Base-by-base conservation (phyloP, 495 filamentous ascomycete species). In the Hypoxylon crocopeplum region DNA sequence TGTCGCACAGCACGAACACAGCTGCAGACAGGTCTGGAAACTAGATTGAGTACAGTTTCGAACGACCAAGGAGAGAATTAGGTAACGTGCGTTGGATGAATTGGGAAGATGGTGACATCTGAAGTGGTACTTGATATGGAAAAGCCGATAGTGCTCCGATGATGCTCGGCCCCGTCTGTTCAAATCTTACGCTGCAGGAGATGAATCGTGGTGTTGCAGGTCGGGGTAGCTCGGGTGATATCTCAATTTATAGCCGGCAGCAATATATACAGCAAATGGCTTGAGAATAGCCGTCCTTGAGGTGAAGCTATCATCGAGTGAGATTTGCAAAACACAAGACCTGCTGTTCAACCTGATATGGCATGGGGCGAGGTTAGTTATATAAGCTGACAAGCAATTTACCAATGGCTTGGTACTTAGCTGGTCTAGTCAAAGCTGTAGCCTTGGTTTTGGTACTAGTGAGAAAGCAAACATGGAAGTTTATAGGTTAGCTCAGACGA, bases 91-190 rank as follows among this genome's bases (percentile, higher is more conserved):
- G 32, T 49, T 58, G 60, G 42, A 53, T 42, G 48, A 54, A 64
- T 64, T n/a, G 16, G 60, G 60, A 58, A 37, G 19, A 45, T 46
- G 48, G 60, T 58, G 16, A 30, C 44, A 64, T 55, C 25, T 55
- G 45, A 48, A 22, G 61, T 59, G 44, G 44, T 38, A 64, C 42
- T 44, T 54, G 51, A 25, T 34, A 49, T 55, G 37, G 54, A 59
- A 55, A 15, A 49, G 55, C 55, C 61, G 61, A 59, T 47, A 20
- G 44, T 64, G 54, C 36, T 64, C 61, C 55, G 61, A 59, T 64
- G 41, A 58, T 58, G 60, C 48, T 64, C 49, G 53, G 53, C 54
- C 44, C 61, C 49, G 44, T 64, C 44, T 58, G 34, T 34, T 37
- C 54, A 45, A 53, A 64, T 64, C 42, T 63, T 36, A 53, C 16